Base-by-base conservation (phyloP, 768 basidiomycete species). In the Collybia nuda region DNA sequence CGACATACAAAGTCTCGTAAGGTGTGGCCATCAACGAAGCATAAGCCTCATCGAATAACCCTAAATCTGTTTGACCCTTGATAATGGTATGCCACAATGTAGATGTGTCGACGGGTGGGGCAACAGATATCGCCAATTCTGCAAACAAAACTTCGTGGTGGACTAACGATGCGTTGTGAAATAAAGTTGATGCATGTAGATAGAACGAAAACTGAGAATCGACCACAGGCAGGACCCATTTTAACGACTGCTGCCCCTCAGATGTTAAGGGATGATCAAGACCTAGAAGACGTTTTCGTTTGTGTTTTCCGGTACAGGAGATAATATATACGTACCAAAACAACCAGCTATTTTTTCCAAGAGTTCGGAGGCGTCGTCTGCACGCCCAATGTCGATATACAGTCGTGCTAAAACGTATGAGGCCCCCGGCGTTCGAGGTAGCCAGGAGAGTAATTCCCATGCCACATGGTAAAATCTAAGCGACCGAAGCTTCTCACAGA, bases 1-100 rank as follows among this genome's bases (percentile, higher is more conserved):
- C 40, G 18, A 80, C 94, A 69, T 66, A 97, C 94, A 90, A 75
- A 59, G 83, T 82, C 55, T 86, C 79, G 57, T 84, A 86, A 5
- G 94, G 92, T 6, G 79, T 79, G 17, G 82, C 75, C 62, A 89
- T 82, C 61, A 98, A 68, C 19, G 85, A 74, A 40, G 84, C 77
- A 67, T 98, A 98, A 1, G 97, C 96, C 58, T 93, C 86, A 59
- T 95, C 92, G 68, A 87, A 97, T 54, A 79, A 70, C 5, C 80
- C 83, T 37, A 91, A 71, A 42, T 88, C 86, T 17, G 81, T 82
- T 47, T 85, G 80, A 23, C 89, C 88, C 61, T 85, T 80, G 66
- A 88, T 90, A 17, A 94, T 74, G 50, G 75, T 85, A 53, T 75
- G 78, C 93, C 94, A 96, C 19, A 98, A 67, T n/a, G 84, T 75